Conservation (phyloP, 225 moss, liverwort and hornwort genomes). For the Lunularia cruciata region DNA sequence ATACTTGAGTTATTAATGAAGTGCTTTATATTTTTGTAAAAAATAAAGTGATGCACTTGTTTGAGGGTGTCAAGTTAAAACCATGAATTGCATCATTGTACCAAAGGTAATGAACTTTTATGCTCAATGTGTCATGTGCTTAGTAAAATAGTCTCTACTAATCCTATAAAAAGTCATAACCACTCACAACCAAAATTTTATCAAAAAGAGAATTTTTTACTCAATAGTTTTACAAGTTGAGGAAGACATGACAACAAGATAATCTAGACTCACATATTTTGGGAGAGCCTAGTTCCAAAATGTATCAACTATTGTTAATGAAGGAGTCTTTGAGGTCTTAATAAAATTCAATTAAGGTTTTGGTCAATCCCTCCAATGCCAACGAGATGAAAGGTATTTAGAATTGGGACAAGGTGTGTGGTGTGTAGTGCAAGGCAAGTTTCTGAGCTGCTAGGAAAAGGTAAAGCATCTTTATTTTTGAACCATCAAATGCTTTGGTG, state of each 20-base stretch:
- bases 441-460: no score
- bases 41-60: slow-evolving; percentile 11
- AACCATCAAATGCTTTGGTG: no score
- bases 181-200: slow-evolving; percentile 20
- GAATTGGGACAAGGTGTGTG: no score
- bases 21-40: slow-evolving; percentile 7
- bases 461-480: no score
- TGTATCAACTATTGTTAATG: slow-evolving; percentile 6
- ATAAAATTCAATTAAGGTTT: slow-evolving; percentile 6
- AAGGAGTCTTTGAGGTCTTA: background rate
- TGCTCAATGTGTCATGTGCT: slow-evolving; percentile 3
- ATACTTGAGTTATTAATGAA: slow-evolving; percentile 23
- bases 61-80: slow-evolving; percentile 14
- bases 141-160: slow-evolving; percentile 15
- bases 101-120: slow-evolving; percentile 1
- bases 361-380: slow-evolving; percentile 11
- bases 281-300: slow-evolving; percentile 24
- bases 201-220: slow-evolving; percentile 6
- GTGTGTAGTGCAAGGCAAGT: no score
- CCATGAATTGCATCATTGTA: slow-evolving; percentile 27
- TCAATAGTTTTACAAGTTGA: slow-evolving; percentile 7
- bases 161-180: slow-evolving; percentile 21
- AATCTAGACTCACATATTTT: background rate
- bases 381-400: no score
- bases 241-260: slow-evolving; percentile 21